Evolutionary conservation across 2,329 filamentous ascomycete genomes (phyloP), one percentile per base, ranked within the genome.

Genomic region (Venturia effusa): DNA sequence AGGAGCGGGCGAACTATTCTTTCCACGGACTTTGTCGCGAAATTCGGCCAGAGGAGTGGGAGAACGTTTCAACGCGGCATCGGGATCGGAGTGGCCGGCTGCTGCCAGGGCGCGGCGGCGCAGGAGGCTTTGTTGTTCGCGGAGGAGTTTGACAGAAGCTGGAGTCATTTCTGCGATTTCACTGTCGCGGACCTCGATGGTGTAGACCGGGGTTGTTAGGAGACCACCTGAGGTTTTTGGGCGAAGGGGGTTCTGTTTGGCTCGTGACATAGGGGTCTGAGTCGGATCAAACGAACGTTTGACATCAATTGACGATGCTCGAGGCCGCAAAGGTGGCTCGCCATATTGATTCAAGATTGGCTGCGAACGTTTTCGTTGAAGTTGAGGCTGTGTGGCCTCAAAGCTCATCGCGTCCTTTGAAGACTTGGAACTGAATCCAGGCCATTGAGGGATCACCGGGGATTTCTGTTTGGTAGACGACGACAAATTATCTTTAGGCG

Each of bases 101-200:
- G 27, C 51, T 32, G 30, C 51, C 4, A 57, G 30, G 15, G 51
- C 51, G 15, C 60, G 60, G 17, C 43, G 40, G 24, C 60, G 22
- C 8, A 62, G 43, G 8, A 62, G 60, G 17, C 22, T 48, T 37
- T 62, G 39, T 48, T 62, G 60, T 22, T 62, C 60, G 43, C 43
- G 60, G 3, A 62, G 15, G 2, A 62, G 24, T 15, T 62, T 62
- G 10, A 62, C 22, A 27, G n/a, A 32, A 2, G 40, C 60, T 22
- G 60, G 60, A 19, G 39, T 62, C 60, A 62, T 62, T 41, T 37
- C 60, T 1, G 32, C 41, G 17, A 62, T 41, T 41, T 62, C 60
- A 41, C 24, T 19, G 7, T 57, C 51, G 1, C 30, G 51, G 15
- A 57, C 51, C 22, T 57, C 30, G 51, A 57, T 34, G 10, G 51